Evolutionary conservation across 352 stramenopile species (phyloP).

Genomic region (Phytophthora hybrid): DNA sequence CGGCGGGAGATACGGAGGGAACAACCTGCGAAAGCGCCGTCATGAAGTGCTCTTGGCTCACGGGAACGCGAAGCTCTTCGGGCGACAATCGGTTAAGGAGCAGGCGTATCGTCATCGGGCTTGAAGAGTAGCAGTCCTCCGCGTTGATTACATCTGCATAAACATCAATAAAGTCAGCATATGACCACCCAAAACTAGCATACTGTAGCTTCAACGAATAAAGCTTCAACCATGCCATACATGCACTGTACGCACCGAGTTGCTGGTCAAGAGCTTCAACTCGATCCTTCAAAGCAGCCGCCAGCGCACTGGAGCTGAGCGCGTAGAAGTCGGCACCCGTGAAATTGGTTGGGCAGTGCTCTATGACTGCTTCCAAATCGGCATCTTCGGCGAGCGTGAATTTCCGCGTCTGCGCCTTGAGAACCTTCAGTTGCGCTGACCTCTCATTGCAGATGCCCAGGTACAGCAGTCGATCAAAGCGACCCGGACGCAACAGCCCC

Average conservation of each 20-base stretch:
- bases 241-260: constrained; percentile 52
- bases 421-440: constrained; percentile 79
- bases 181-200: constrained; percentile 5
- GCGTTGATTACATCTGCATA: constrained; percentile 68
- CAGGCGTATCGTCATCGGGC: constrained; percentile 70
- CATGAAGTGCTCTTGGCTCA: constrained; percentile 68
- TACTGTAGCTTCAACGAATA: constrained; percentile 11
- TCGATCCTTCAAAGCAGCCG: constrained; percentile 81
- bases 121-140: constrained; percentile 85
- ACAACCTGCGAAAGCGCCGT: constrained; percentile 65
- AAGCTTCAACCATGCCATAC: neutral
- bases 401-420: constrained; percentile 86
- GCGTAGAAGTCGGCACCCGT: constrained; percentile 89
- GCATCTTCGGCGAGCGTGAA: constrained; percentile 72
- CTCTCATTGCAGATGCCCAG: constrained; percentile 84
- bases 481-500: constrained; percentile 93
- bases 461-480: constrained; percentile 88
- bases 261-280: constrained; percentile 70
- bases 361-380: constrained; percentile 69
- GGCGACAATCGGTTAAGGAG: constrained; percentile 68
- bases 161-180: constrained; percentile 25
- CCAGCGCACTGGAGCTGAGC: constrained; percentile 78
- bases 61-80: constrained; percentile 70
- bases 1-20: constrained; percentile 86
- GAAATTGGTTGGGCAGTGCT: constrained; percentile 74